Base-by-base conservation (phyloP, 2,329 filamentous ascomycete genomes). In the Elsinoe batatas region DNA sequence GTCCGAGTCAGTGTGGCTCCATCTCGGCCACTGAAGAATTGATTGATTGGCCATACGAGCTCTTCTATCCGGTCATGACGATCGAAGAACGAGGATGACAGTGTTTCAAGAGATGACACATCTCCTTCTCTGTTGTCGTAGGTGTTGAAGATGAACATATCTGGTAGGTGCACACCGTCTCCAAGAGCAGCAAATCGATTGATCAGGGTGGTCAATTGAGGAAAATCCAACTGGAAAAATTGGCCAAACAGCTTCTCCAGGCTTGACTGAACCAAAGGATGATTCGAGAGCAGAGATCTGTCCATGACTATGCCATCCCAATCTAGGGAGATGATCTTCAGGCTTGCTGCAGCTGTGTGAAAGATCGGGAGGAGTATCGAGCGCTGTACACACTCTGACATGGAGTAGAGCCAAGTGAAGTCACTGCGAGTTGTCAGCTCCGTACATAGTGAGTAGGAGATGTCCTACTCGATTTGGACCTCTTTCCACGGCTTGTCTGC, bases 231-330 rank as follows among this genome's bases (percentile, higher is more conserved):
- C 10, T 8, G 7, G 44, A 49, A 49, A 13, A 49, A 35, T 3
- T 49, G 13, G 1, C 12, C 7, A 10, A 49, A 20, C 2, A 49
- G 44, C 44, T 49, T 49, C n/a, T 17, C 32, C 2, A 49, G 44
- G 8, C 12, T 35, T 8, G 44, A 3, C 5, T 49, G 26, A 3
- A 35, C 44, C 3, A 17, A 2, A 8, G 11, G 26, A 35, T 49
- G 5, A 20, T 49, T 15, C n/a, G 13, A 10, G 2, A 33, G 44
- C 12, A 15, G 5, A 5, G 44, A 49, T 49, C 44, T 33, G 5
- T 49, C 44, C 44, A 49, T 49, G n/a, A 49, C 12, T 3, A 49
- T 30, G 12, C 44, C 44, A 12, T 49, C 44, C 44, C 44, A 49
- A n/a, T 49, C 44, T n/a, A 49, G 26, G 6, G 44, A 33, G 18